These are phyloP conservation scores for Malus asiatica DNA, from an alignment of 306 rosid species.

Conservation along the genomic window DNA sequence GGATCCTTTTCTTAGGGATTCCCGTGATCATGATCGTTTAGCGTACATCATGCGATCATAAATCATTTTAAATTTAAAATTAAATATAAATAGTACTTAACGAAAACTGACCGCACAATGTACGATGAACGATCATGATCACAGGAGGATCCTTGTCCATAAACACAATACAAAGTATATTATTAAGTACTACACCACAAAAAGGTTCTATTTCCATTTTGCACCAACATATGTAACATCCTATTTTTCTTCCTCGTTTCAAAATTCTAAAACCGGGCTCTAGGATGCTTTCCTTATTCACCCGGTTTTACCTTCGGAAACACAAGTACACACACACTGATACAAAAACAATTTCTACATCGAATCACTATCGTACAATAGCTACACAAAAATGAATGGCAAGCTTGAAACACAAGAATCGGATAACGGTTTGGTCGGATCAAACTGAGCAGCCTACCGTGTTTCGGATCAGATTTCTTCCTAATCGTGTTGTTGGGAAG, in stretches of 20 bases:
- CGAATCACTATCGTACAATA: constrained; percentile 18
- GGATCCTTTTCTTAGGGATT: too few relatives aligned
- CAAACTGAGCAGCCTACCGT: neutral
- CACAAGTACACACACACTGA: constrained; percentile 4
- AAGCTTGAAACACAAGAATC: constrained; percentile 5
- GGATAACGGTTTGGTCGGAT: neutral
- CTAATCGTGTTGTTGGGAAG: neutral
- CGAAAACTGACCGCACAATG: too few relatives aligned
- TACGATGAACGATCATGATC: too few relatives aligned
- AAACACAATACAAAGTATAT: too few relatives aligned
- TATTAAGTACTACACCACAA: too few relatives aligned
- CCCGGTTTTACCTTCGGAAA: constrained; percentile 14
- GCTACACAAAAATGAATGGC: constrained; percentile 35
- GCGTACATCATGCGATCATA: too few relatives aligned
- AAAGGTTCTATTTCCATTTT: too few relatives aligned
- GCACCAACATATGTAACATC: too few relatives aligned
- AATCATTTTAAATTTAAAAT: too few relatives aligned
- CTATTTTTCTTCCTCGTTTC: neutral
- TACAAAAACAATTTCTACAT: constrained; percentile 11
- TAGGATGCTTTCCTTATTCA: constrained; percentile 10
- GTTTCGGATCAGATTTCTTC: neutral
- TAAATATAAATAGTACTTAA: too few relatives aligned
- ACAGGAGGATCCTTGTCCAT: too few relatives aligned
- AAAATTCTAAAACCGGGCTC: constrained; percentile 2
- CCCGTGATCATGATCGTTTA: too few relatives aligned